A percentile compares a stretch with the other conserved stretches of the same genome.
Conservation (phyloP, 192 early-diverging fungal genomes). For the Coemansia pectinata region DNA sequence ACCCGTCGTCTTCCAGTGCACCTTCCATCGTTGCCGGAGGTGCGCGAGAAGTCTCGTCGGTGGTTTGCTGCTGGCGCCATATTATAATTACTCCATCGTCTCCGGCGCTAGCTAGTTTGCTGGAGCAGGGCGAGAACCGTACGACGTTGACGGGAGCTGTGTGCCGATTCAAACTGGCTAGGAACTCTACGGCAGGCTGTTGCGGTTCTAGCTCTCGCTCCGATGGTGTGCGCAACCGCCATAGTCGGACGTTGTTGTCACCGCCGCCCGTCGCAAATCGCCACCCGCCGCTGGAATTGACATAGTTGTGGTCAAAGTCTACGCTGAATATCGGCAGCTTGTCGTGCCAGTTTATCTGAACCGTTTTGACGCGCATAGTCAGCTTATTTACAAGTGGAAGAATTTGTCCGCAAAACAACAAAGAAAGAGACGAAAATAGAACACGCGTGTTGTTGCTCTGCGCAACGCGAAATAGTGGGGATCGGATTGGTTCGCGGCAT, state of each 20-base stretch:
- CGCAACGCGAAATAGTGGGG: background rate
- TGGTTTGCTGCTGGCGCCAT: constrained; percentile 61
- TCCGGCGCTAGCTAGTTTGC: constrained; percentile 81
- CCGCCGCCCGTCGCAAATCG: constrained; percentile 90
- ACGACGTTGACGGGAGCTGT: constrained; percentile 91
- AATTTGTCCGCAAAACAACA: background rate
- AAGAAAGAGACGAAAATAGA: background rate
- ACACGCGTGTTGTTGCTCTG: background rate
- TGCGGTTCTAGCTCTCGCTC: constrained; percentile 19
- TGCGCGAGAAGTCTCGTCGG: background rate
- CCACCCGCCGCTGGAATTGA: constrained; percentile 36
- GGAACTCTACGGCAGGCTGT: constrained; percentile 68
- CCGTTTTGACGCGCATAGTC: constrained; percentile 65
- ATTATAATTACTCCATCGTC: constrained; percentile 90
- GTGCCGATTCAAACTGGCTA: constrained; percentile 82
- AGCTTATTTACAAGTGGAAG: background rate
- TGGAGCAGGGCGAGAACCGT: constrained; percentile 76
- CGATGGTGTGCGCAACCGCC: constrained; percentile 25
- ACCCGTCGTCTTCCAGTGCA: constrained; percentile 16
- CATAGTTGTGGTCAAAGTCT: constrained; percentile 74
- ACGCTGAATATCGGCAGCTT: constrained; percentile 86
- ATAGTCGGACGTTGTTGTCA: constrained; percentile 84
- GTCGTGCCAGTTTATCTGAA: constrained; percentile 96
- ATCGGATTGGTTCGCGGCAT: background rate
- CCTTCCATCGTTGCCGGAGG: constrained; percentile 1